phyloP scores from a whole-genome alignment of 495 filamentous ascomycete genomes.

The Penicillium paradoxum region DNA sequence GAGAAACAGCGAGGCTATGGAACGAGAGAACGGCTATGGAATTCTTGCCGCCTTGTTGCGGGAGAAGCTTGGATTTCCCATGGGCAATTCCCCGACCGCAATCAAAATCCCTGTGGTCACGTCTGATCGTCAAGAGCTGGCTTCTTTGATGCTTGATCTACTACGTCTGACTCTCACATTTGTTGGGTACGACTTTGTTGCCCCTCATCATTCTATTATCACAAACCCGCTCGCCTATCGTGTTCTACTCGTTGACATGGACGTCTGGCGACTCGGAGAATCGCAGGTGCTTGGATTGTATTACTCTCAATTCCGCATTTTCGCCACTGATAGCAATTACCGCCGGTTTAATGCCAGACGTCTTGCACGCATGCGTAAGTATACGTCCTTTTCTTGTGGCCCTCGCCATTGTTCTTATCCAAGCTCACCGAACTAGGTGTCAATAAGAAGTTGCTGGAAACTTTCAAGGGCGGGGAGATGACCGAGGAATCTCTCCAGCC shows the following conservation, averaged over 20 bases:
- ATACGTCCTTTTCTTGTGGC: neutral
- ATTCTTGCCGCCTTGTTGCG: conserved; percentile 75
- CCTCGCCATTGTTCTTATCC: neutral
- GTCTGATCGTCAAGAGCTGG: conserved; percentile 46
- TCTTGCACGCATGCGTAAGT: conserved; percentile 84
- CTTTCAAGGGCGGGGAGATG: conserved; percentile 79
- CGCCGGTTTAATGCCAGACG: conserved; percentile 87
- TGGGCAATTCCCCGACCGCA: conserved; percentile 21
- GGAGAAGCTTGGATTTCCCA: conserved; percentile 59
- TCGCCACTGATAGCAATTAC: conserved; percentile 79
- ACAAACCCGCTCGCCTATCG: conserved; percentile 93
- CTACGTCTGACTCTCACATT: conserved; percentile 75
- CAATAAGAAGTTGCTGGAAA: conserved; percentile 83
- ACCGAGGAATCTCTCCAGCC: conserved; percentile 61
- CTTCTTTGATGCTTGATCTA: conserved; percentile 62
- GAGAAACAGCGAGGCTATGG: conserved; percentile 98
- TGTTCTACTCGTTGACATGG: conserved; percentile 83
- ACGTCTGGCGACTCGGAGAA: conserved; percentile 80
- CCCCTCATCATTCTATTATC: conserved; percentile 81
- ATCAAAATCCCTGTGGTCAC: conserved; percentile 34
- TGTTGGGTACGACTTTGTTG: conserved; percentile 74
- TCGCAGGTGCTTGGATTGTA: conserved; percentile 73
- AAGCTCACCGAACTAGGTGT: conserved; percentile 56
- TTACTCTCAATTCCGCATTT: conserved; percentile 83
- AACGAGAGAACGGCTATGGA: conserved; percentile 88